phyloP scores from a whole-genome alignment of 1,139 yeast genomes.

The Geotrichum armillariae region DNA sequence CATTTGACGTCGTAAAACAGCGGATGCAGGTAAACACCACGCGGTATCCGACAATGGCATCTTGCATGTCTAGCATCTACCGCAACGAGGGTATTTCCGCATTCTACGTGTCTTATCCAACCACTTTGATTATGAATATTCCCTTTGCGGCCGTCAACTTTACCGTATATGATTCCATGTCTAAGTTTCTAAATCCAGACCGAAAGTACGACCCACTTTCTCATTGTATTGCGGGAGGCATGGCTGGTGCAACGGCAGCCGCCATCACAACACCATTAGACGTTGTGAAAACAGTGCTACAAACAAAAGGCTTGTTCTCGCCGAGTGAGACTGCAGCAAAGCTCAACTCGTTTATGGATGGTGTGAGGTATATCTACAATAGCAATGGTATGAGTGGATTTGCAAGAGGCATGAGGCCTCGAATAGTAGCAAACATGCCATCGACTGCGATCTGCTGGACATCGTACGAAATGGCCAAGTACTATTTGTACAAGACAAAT shows the following conservation, averaged over 20 bases:
- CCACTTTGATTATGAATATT: conserved; percentile 87
- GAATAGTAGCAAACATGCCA: conserved; percentile 92
- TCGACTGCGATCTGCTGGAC: conserved; percentile 99
- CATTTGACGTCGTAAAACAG: conserved; percentile 94
- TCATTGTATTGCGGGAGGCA: conserved; percentile 92
- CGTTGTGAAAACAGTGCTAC: conserved; percentile 89
- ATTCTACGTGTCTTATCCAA: conserved; percentile 91
- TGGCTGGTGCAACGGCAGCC: conserved; percentile 96
- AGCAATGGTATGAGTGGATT: conserved; percentile 73
- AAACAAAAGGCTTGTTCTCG: conserved; percentile 50
- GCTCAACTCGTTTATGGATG: conserved; percentile 70
- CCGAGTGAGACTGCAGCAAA: conserved; percentile 50
- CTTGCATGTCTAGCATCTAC: conserved; percentile 53
- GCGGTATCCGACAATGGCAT: conserved; percentile 36
- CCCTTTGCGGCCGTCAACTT: conserved; percentile 97
- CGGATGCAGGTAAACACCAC: conserved; percentile 59
- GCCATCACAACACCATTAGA: conserved; percentile 96
- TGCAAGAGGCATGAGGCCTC: conserved; percentile 82
- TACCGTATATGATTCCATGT: conserved; percentile 85
- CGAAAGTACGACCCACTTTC: conserved; percentile 82
- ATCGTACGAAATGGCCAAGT: conserved; percentile 96
- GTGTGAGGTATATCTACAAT: conserved; percentile 65
- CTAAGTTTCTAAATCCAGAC: conserved; percentile 74
- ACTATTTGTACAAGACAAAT: conserved; percentile 42
- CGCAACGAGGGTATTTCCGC: conserved; percentile 76